phyloP scores from a whole-genome alignment of 495 filamentous ascomycete genomes.

The Aspergillus campestris region DNA sequence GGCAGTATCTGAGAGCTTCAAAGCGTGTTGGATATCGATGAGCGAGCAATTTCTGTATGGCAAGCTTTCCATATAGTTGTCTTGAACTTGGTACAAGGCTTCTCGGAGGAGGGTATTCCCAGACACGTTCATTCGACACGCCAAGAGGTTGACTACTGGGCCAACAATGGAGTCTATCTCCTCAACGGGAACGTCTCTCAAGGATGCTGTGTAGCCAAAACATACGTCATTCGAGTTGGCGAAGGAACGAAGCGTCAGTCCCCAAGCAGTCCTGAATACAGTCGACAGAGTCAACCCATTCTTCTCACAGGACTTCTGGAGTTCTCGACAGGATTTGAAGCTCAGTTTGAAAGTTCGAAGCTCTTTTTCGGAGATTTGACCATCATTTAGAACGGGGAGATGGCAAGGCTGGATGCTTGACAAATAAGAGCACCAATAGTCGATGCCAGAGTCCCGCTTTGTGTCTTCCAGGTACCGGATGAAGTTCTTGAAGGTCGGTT shows the following conservation, averaged over 20 bases:
- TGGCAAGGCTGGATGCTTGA: slow-evolving; percentile 39
- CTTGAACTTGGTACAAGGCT: slow-evolving; percentile 35
- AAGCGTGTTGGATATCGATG: slow-evolving; percentile 45
- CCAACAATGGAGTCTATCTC: slow-evolving; percentile 42
- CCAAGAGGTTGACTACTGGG: slow-evolving; percentile 46
- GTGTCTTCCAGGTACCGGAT: slow-evolving; percentile 36
- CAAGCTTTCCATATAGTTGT: slow-evolving; percentile 42
- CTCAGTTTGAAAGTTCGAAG: slow-evolving; percentile 30
- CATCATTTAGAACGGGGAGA: slow-evolving; percentile 41
- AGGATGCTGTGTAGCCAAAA: slow-evolving; percentile 46
- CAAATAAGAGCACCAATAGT: slow-evolving; percentile 48
- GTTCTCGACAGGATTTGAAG: slow-evolving; percentile 16
- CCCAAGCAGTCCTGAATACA: slow-evolving; percentile 47
- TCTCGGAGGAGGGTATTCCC: slow-evolving; percentile 16
- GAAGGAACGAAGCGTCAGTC: slow-evolving; percentile 41
- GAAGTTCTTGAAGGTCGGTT: slow-evolving; percentile 47
- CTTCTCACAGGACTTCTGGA: slow-evolving; percentile 38
- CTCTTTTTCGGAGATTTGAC: slow-evolving; percentile 9
- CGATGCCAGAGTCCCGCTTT: slow-evolving; percentile 29
- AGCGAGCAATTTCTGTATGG: slow-evolving; percentile 41
- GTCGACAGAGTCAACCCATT: slow-evolving; percentile 43
- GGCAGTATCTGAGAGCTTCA: slow-evolving; percentile 27
- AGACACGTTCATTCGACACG: slow-evolving; percentile 39
- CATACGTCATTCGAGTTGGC: slow-evolving; percentile 42
- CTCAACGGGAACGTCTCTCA: slow-evolving; percentile 40